Percentiles rank a stretch among this genome's conserved stretches.
Conservation (phyloP, 2,329 filamentous ascomycete species). For the Gnomoniopsis sp. region DNA sequence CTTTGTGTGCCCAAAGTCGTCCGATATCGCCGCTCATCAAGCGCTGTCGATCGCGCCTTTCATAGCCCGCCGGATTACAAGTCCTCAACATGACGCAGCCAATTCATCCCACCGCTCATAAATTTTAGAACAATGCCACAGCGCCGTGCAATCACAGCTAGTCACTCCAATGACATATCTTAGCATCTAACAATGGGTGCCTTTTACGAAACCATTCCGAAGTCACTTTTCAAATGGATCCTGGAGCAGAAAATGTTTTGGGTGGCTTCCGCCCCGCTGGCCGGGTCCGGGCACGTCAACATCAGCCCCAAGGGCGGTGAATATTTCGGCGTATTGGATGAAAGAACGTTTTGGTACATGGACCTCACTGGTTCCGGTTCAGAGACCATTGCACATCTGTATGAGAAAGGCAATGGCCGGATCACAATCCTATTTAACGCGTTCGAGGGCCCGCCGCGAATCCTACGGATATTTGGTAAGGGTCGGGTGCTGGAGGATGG, state of each 20-base stretch:
- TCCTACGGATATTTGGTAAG: slow-evolving; percentile 36
- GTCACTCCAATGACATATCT: background rate
- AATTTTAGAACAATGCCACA: background rate
- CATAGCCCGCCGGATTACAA: too few relatives aligned
- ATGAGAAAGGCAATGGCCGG: slow-evolving; percentile 65
- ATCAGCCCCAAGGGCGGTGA: slow-evolving; percentile 70
- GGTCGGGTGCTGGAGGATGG: slow-evolving; percentile 34
- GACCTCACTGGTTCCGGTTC: slow-evolving; percentile 72
- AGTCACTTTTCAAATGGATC: slow-evolving; percentile 60
- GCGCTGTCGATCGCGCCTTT: background rate
- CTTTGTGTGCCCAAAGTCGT: background rate
- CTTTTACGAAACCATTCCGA: slow-evolving; percentile 35
- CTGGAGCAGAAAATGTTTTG: slow-evolving; percentile 70
- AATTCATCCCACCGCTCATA: too few relatives aligned
- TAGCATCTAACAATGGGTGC: slow-evolving; percentile 8
- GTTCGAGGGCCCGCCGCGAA: slow-evolving; percentile 36
- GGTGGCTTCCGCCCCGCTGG: slow-evolving; percentile 67
- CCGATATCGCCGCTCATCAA: background rate
- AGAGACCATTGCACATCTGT: slow-evolving; percentile 72
- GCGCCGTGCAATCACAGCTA: background rate
- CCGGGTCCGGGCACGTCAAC: slow-evolving; percentile 66
- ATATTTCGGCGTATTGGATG: slow-evolving; percentile 59
- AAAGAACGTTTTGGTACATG: slow-evolving; percentile 64
- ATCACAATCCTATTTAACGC: slow-evolving; percentile 69
- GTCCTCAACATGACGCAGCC: background rate